phyloP scores from a whole-genome alignment of 2,329 filamentous ascomycete genomes.

The Pseudopithomyces chartarum region DNA sequence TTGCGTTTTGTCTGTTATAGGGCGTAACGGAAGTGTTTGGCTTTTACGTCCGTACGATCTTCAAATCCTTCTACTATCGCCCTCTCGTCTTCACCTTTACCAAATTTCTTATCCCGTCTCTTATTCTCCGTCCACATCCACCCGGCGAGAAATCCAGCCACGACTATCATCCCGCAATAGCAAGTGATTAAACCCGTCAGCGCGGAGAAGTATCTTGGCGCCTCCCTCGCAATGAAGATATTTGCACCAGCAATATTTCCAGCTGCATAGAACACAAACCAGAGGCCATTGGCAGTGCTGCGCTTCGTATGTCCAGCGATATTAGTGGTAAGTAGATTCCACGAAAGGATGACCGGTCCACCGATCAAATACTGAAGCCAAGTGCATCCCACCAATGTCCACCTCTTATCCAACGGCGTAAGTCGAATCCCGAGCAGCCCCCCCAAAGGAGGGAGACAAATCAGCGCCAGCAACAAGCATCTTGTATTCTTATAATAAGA shows the following conservation, averaged over 20 bases:
- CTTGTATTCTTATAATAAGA: slow-evolving; percentile 37
- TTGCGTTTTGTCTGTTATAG: slow-evolving; percentile 18
- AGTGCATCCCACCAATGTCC: slow-evolving; percentile 58
- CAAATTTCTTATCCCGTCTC: slow-evolving; percentile 33
- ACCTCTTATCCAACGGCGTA: slow-evolving; percentile 52
- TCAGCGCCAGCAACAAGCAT: slow-evolving; percentile 42
- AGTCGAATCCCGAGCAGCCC: slow-evolving; percentile 58
- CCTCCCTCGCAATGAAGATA: slow-evolving; percentile 52
- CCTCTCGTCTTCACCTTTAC: slow-evolving; percentile 33
- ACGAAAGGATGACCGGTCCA: slow-evolving; percentile 57
- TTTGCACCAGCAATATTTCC: slow-evolving; percentile 57
- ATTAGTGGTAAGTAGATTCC: slow-evolving; percentile 54
- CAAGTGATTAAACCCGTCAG: slow-evolving; percentile 50
- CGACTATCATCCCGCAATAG: slow-evolving; percentile 50
- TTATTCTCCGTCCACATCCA: slow-evolving; percentile 43
- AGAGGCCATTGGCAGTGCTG: slow-evolving; percentile 54
- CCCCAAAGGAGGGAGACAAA: slow-evolving; percentile 53
- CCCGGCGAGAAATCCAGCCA: slow-evolving; percentile 30
- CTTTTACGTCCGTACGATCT: slow-evolving; percentile 41
- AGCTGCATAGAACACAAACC: slow-evolving; percentile 56
- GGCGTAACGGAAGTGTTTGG: slow-evolving; percentile 42
- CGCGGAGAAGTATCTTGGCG: slow-evolving; percentile 52
- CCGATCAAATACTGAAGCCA: slow-evolving; percentile 59
- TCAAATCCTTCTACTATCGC: slow-evolving; percentile 42
- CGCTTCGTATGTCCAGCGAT: slow-evolving; percentile 59